These are phyloP conservation scores for Vararia minispora DNA, from an alignment of 768 basidiomycete genomes.

Conservation along the genomic window DNA sequence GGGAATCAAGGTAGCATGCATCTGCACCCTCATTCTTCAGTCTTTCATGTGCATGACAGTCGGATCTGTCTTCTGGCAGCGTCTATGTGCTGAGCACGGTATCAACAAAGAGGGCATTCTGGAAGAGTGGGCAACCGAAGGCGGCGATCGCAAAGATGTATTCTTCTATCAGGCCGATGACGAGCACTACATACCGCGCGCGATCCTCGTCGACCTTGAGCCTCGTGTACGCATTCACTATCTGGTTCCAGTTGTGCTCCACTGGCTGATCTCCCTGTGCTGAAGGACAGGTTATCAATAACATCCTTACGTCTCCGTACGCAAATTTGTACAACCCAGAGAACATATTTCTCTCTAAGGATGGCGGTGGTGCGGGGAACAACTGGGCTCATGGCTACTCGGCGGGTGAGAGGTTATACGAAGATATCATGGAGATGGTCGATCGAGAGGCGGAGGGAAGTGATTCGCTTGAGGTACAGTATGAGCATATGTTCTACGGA, in stretches of 20 bases:
- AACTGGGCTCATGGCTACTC: conserved; percentile 97
- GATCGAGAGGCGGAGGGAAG: conserved; percentile 97
- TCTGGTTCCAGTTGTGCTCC: conserved; percentile 1
- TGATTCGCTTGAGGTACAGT: conserved; percentile 92
- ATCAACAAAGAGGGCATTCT: conserved; percentile 93
- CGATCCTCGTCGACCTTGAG: conserved; percentile 93
- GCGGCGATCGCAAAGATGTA: conserved; percentile 94
- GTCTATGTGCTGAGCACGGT: conserved; percentile 95
- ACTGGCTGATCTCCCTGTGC: neutral
- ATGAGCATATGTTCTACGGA: conserved; percentile 15
- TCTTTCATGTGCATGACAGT: conserved; percentile 35
- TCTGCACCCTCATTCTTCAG: conserved; percentile 10
- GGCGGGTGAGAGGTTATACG: conserved; percentile 83
- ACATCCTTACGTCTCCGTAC: conserved; percentile 81
- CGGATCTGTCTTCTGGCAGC: conserved; percentile 97
- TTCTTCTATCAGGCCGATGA: conserved; percentile 99
- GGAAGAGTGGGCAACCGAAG: conserved; percentile 94
- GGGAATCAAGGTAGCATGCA: conserved; percentile 69
- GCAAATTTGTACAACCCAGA: conserved; percentile 94
- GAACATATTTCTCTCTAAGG: conserved; percentile 92
- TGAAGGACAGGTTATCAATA: conserved; percentile 77
- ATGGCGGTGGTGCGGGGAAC: conserved; percentile 98
- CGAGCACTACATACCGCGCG: conserved; percentile 96
- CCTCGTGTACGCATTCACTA: conserved; percentile 58
- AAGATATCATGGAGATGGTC: conserved; percentile 98